Base-by-base conservation (phyloP, 2,329 filamentous ascomycete genomes). In the Helotiales sp. region DNA sequence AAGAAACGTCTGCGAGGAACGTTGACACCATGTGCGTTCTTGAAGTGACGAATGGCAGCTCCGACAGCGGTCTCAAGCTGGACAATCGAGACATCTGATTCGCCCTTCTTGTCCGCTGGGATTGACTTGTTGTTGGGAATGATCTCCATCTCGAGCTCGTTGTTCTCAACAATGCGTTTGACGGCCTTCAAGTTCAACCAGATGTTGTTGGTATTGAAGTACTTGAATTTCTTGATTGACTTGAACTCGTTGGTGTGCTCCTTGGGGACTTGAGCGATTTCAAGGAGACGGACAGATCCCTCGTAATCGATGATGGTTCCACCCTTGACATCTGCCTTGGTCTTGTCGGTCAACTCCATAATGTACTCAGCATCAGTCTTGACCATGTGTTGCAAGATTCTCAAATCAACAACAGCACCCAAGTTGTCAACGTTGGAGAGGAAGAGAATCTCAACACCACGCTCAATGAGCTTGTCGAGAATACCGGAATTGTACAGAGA, bases 191-290 rank as follows among this genome's bases (percentile, higher is more conserved):
- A 87, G 85, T 97, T 97, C 87, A 99, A 92, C 96, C 96, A 99
- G 84, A 99, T 97, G 89, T 99, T 99, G 92, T 99, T 99, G 83
- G 96, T 99, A 89, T 99, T 99, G 91, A 99, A 99, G 90, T 99
- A 99, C 88, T 97, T 97, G 91, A 99, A 99, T 88, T 99, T 99
- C 91, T 99, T 99, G 87, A 99, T 99, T 58, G 94, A 97, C 90
- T 99, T 99, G 93, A 99, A 99, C 85, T 99, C 96, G 84, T 99
- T 98, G 81, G 96, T 93, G 84, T 99, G 96, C 86, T 99, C 93
- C 89, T 98, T 99, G 83, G 96, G 96, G 40, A 99, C 96, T 86
- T 99, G 96, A 15, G 96, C 96, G 77, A 99, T 97, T 86, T 99
- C 96, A 62, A 99, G 91, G 74, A 99, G 91, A 79, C 96, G 94